A percentile compares a stretch with the other conserved stretches of the same genome.
Conservation (phyloP, 108 stramenopile genomes). For the Skeletonema marinoi region DNA sequence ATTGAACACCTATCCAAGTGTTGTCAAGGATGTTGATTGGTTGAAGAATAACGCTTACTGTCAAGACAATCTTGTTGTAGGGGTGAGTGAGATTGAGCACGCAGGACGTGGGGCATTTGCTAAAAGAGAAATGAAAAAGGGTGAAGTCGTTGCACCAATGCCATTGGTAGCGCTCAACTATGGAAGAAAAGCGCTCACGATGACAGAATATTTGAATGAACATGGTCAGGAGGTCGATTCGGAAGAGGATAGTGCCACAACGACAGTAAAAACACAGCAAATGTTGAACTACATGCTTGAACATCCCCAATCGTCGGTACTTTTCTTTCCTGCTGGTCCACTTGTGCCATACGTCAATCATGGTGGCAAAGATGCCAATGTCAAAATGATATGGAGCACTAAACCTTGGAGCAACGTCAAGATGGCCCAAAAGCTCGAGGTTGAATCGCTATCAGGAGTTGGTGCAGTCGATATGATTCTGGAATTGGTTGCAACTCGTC, state of each 20-base stretch:
- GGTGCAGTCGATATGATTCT: slow-evolving; percentile 27
- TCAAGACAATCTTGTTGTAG: slow-evolving; percentile 51
- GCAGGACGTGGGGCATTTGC: slow-evolving; percentile 70
- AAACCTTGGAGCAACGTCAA: slow-evolving; percentile 55
- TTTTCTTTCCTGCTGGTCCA: slow-evolving; percentile 72
- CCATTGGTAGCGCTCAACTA: slow-evolving; percentile 31
- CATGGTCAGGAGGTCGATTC: slow-evolving; percentile 27
- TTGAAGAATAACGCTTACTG: slow-evolving; percentile 59
- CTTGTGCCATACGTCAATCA: slow-evolving; percentile 73
- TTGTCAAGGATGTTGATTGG: slow-evolving; percentile 42
- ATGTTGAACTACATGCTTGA: slow-evolving; percentile 79
- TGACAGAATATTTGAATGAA: slow-evolving; percentile 22
- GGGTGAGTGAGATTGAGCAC: slow-evolving; percentile 48
- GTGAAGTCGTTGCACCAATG: slow-evolving; percentile 21
- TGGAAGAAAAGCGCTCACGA: slow-evolving; percentile 43
- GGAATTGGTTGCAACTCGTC: slow-evolving; percentile 57
- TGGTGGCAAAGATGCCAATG: slow-evolving; percentile 49
- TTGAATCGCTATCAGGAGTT: slow-evolving; percentile 39
- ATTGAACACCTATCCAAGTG: slow-evolving; percentile 56
- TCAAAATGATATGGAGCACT: slow-evolving; percentile 42
- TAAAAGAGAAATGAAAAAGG: slow-evolving; percentile 43
- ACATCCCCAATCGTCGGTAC: slow-evolving; percentile 55
- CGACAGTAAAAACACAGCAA: slow-evolving; percentile 66
- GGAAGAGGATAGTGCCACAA: slow-evolving; percentile 7
- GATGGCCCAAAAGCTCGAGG: slow-evolving; percentile 29